A percentile compares a stretch with the other conserved stretches of the same genome.
Evolutionary conservation across 306 rosid genomes (phyloP).

Genomic region (Cucurbita maxima): DNA sequence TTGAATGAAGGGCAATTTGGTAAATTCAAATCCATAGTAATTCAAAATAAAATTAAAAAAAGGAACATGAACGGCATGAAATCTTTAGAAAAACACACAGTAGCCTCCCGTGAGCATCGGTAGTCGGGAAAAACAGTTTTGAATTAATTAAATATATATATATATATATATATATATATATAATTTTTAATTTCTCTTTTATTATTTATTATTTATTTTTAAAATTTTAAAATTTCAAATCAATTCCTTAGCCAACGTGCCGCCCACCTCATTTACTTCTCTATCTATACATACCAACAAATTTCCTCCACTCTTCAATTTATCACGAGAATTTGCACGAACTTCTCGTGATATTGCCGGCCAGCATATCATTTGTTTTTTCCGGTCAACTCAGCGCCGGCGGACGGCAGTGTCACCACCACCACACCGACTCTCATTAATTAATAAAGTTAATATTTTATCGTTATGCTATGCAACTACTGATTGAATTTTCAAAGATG

Average conservation of each 20-base stretch:
- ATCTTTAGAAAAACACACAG: neutral
- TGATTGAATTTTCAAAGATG: neutral
- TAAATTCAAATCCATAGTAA: neutral
- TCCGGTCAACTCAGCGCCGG: conserved; percentile 15
- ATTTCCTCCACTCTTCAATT: conserved; percentile 1
- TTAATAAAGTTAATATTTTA: neutral
- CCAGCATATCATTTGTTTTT: neutral
- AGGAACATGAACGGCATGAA: conserved; percentile 1
- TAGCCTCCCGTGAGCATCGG: conserved; percentile 28
- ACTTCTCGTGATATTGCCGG: conserved; percentile 17
- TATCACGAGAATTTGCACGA: conserved; percentile 19
- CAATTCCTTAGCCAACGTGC: conserved; percentile 8
- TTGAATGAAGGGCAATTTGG: neutral
- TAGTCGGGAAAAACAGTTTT: conserved; percentile 11
- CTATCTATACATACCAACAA: neutral
- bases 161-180: too few relatives aligned
- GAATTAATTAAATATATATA: neutral
- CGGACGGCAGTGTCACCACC: conserved; percentile 20
- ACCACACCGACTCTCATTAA: conserved; percentile 7
- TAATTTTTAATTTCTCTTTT: neutral
- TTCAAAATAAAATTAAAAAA: neutral
- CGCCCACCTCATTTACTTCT: conserved; percentile 1
- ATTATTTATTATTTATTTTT: too few relatives aligned
- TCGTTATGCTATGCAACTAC: neutral
- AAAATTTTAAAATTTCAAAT: neutral